Percentiles rank a stretch among this genome's conserved stretches.
Conservation (phyloP, 2,329 filamentous ascomycete genomes). For the Leptographium flavum region DNA sequence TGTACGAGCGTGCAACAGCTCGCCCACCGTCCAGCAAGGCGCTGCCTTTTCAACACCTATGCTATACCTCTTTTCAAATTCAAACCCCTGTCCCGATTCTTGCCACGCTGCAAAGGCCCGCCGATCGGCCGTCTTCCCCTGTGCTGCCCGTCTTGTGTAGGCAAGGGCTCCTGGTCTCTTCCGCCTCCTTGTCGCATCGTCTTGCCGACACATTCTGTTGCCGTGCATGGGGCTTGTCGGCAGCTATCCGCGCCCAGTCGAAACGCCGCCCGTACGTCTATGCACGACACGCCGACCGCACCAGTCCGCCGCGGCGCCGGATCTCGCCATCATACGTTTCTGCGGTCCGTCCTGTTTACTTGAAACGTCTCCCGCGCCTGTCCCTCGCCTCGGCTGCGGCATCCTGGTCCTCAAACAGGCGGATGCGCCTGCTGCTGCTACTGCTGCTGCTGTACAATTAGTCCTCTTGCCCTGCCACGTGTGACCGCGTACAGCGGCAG, state of each 20-base stretch:
- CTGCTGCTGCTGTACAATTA: too few relatives aligned
- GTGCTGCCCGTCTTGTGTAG: neutral
- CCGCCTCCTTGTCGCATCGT: too few relatives aligned
- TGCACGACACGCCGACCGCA: neutral
- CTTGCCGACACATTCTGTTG: too few relatives aligned
- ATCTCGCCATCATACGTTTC: neutral
- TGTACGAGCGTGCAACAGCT: neutral
- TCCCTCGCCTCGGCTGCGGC: neutral
- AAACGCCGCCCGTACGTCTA: neutral
- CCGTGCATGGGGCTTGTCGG: too few relatives aligned
- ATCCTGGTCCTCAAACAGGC: too few relatives aligned
- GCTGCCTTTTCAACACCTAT: neutral
- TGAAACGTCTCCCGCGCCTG: neutral
- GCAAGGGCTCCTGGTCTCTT: too few relatives aligned
- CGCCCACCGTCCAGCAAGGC: neutral
- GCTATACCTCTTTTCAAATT: too few relatives aligned
- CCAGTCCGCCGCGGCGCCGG: neutral
- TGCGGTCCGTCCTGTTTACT: neutral
- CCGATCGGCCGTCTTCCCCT: too few relatives aligned
- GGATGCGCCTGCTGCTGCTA: too few relatives aligned
- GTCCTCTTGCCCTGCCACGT: neutral
- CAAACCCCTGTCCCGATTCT: too few relatives aligned
- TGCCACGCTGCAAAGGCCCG: neutral
- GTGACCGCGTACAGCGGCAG: neutral
- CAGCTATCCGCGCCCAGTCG: slow-evolving; percentile 4